A percentile compares a stretch with the other conserved stretches of the same genome.
These are phyloP conservation scores for Globisporangium lucens DNA, from an alignment of 352 stramenopile species.

Conservation along the genomic window DNA sequence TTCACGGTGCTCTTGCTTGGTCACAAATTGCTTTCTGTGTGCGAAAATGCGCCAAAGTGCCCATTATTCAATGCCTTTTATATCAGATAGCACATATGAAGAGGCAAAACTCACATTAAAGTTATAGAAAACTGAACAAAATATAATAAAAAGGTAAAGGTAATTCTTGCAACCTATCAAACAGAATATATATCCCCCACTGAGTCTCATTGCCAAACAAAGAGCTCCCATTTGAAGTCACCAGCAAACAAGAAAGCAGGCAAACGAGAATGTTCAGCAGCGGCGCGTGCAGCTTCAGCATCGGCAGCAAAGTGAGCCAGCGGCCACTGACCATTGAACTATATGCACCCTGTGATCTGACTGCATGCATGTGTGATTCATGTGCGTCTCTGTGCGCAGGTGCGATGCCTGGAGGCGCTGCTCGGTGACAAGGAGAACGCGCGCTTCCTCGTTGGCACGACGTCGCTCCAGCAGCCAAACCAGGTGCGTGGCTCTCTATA, in stretches of 20 bases:
- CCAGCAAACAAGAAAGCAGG: neutral
- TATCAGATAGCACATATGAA: neutral
- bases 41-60: neutral
- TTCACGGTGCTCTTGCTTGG: neutral
- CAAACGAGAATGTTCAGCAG: constrained; percentile 27
- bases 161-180: neutral
- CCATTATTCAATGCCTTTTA: neutral
- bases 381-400: constrained; percentile 19
- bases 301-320: constrained; percentile 32
- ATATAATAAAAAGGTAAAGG: neutral
- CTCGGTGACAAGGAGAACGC: constrained; percentile 55
- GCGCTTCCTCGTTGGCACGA: constrained; percentile 69
- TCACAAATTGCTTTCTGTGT: constrained; percentile 1
- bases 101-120: neutral
- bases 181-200: neutral
- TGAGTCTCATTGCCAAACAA: neutral
- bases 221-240: constrained; percentile 13
- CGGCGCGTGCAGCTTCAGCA: constrained; percentile 37
- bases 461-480: constrained; percentile 61
- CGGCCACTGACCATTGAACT: neutral
- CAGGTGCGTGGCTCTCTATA: constrained; percentile 27
- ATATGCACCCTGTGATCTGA: neutral
- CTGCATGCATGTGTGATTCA: neutral
- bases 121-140: neutral
- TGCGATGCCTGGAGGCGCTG: constrained; percentile 67